A percentile compares a stretch with the other conserved stretches of the same genome.
Evolutionary conservation across 2,329 filamentous ascomycete species (phyloP).

Genomic region (Sporothrix mexicana): DNA sequence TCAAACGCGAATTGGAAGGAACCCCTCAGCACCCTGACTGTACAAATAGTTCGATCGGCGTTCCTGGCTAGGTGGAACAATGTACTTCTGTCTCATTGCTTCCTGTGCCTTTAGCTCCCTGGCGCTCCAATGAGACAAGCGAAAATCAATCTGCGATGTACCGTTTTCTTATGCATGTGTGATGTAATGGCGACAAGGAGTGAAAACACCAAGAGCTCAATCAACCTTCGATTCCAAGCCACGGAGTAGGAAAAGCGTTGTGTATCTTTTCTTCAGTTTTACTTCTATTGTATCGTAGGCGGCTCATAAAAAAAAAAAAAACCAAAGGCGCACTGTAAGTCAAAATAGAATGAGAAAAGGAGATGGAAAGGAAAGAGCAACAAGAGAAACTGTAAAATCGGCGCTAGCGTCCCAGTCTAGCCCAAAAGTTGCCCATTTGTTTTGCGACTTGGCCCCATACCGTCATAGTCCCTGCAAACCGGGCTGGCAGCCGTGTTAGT

Average conservation of each 20-base stretch:
- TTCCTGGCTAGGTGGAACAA: conserved; percentile 32
- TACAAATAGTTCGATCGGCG: conserved; percentile 11
- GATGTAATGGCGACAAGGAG: background rate
- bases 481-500: conserved; percentile 19
- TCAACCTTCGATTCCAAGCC: too few species aligned
- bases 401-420: conserved; percentile 28
- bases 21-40: background rate
- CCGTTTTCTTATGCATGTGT: background rate
- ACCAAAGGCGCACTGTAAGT: background rate
- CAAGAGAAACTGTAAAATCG: background rate
- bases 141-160: background rate
- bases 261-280: too few species aligned
- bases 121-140: conserved; percentile 23
- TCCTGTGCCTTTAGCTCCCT: background rate
- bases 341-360: background rate
- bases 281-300: background rate
- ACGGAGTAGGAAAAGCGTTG: too few species aligned
- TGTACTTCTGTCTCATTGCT: conserved; percentile 8
- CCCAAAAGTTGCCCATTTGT: conserved; percentile 19
- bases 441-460: conserved; percentile 1
- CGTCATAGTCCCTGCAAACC: conserved; percentile 21
- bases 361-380: background rate
- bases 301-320: background rate
- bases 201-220: background rate
- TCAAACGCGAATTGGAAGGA: background rate